A percentile compares a stretch with the other conserved stretches of the same genome.
Evolutionary conservation across 148 eudicot genomes (phyloP).

Genomic region (Drosera capensis): DNA sequence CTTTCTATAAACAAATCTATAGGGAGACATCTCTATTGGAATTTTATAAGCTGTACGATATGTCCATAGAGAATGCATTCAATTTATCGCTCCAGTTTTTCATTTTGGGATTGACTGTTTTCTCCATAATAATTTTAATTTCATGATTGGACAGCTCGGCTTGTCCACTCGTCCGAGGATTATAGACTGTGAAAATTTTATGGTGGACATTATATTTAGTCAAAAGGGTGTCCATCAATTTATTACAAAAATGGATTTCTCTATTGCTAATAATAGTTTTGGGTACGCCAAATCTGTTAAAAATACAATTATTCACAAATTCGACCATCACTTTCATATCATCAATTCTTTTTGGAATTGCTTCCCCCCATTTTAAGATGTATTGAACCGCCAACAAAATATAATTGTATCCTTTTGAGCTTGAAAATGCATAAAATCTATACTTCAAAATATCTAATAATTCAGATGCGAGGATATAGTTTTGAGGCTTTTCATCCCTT

Average conservation of each 20-base stretch:
- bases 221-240: neutral
- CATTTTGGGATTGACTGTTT: no score
- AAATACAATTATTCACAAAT: neutral
- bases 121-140: neutral
- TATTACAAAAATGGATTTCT: neutral
- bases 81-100: neutral
- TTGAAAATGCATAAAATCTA: neutral
- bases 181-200: neutral
- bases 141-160: neutral
- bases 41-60: neutral
- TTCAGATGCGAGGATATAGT: neutral
- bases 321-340: neutral
- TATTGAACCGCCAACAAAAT: no score
- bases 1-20: neutral
- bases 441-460: neutral
- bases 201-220: neutral
- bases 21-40: neutral
- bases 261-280: neutral
- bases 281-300: neutral
- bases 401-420: no score
- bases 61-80: no score
- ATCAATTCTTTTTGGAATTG: no score
- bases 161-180: neutral
- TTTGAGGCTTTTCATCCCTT: neutral
- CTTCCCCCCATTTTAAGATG: no score